phyloP scores from a whole-genome alignment of 2,329 filamentous ascomycete species.

The Claviceps capensis region DNA sequence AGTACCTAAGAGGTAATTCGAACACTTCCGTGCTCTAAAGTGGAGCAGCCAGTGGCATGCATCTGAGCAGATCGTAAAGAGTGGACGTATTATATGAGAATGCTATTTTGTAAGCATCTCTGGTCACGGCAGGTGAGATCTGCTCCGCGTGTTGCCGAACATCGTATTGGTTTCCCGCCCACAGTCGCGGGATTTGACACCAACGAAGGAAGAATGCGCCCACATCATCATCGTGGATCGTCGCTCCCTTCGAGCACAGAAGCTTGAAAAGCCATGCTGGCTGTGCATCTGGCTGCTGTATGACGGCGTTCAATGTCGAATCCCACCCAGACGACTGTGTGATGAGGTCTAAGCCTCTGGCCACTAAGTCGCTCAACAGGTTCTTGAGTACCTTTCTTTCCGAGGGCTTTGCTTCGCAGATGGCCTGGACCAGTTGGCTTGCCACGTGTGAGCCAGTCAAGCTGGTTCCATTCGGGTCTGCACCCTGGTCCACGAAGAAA shows the following conservation, averaged over 20 bases:
- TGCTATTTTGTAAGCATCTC: background rate
- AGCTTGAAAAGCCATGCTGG: constrained; percentile 1
- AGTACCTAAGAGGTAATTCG: no score
- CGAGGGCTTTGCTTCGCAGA: background rate
- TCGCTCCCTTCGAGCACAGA: background rate
- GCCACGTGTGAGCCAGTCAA: background rate
- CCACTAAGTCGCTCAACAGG: background rate
- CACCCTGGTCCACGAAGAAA: background rate
- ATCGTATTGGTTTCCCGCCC: background rate
- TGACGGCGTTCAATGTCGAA: background rate
- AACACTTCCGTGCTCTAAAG: background rate
- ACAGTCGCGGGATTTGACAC: background rate
- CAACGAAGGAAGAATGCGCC: background rate
- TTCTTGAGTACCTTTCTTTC: background rate
- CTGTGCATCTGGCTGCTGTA: background rate
- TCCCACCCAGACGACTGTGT: background rate
- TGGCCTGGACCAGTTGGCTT: background rate
- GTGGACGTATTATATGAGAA: background rate
- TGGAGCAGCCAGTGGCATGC: background rate
- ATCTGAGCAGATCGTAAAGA: background rate
- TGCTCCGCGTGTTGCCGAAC: background rate
- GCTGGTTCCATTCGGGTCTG: background rate
- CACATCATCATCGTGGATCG: background rate
- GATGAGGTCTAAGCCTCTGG: background rate
- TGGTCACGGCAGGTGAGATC: background rate